Base-by-base conservation (phyloP, 768 basidiomycete species). In the Phanerochaete carnosa region DNA sequence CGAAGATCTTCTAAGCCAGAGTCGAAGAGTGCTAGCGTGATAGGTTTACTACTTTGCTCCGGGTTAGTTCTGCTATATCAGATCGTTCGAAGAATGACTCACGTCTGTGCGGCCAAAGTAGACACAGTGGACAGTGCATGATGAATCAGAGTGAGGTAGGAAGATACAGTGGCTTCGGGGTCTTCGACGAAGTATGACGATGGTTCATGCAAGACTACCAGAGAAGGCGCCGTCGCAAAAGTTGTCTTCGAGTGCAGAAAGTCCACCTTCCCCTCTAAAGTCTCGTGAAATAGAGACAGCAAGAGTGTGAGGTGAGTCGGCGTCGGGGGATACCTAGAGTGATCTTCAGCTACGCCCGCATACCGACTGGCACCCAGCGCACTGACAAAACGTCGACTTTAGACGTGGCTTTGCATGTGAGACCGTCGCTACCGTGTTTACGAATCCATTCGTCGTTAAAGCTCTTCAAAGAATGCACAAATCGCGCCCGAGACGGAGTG, bases 151-250 rank as follows among this genome's bases (percentile, higher is more conserved):
- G 75, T 74, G 62, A 85, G 72, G 63, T 86, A 87, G 3, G 83
- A 81, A 2, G 84, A 77, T 1, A 85, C 62, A 3, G 63, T 69
- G 23, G 68, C 54, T 12, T 67, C 68, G 30, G 62, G 54, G 7
- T 33, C 45, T 8, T 62, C 60, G 13, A 64, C 13, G 52, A 88
- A 84, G 69, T 86, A 89, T 7, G 74, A 66, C 2, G 88, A 89
- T 0, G 79, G 77, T 61, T 89, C 88, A 52, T 82, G 79, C 19
- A 91, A 68, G 32, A 91, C 76, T 23, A 90, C 63, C n/a, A 88
- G 70, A 32, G 76, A 74, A 3, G 87, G 85, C 0, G 76, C 64
- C 35, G 66, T 65, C 12, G 74, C 72, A 16, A 81, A 68, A 1
- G 74, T 75, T 28, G 74, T 72, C 57, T 75, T 74, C 2, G 67